A percentile compares a stretch with the other conserved stretches of the same genome.
Evolutionary conservation across 352 stramenopile genomes (phyloP).

Genomic region (Albugo candida): DNA sequence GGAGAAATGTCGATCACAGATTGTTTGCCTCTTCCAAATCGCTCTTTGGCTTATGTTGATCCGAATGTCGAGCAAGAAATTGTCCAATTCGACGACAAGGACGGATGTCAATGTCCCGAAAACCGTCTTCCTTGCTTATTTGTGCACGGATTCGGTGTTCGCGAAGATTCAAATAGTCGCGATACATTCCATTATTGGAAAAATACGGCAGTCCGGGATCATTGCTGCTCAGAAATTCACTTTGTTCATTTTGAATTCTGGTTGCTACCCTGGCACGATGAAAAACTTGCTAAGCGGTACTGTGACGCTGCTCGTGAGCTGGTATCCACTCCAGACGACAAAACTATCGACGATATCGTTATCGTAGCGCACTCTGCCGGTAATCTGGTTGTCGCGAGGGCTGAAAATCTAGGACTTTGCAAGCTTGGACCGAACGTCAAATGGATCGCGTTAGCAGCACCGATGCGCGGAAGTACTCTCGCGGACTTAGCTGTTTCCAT

Average conservation of each 20-base stretch:
- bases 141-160: conserved; percentile 20
- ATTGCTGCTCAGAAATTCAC: conserved; percentile 16
- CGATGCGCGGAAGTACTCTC: conserved; percentile 16
- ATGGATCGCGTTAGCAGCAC: conserved; percentile 19
- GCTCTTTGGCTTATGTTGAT: no score
- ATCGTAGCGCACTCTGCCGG: conserved; percentile 28
- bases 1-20: no score
- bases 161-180: conserved; percentile 4
- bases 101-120: no score
- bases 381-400: conserved; percentile 16
- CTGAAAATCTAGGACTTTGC: conserved; percentile 14
- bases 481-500: conserved; percentile 6
- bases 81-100: no score
- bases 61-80: no score
- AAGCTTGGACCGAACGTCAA: conserved; percentile 12
- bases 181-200: conserved; percentile 10
- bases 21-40: no score
- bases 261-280: conserved; percentile 11
- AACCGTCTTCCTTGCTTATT: conserved; percentile 13
- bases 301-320: conserved; percentile 8
- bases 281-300: conserved; percentile 6
- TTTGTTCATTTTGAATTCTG: conserved; percentile 16
- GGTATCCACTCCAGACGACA: conserved; percentile 1
- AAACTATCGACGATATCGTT: conserved; percentile 11
- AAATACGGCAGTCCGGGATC: conserved; percentile 8